These are phyloP conservation scores for Talaromyces pinophilus DNA, from an alignment of 2,329 filamentous ascomycete species.

Conservation along the genomic window DNA sequence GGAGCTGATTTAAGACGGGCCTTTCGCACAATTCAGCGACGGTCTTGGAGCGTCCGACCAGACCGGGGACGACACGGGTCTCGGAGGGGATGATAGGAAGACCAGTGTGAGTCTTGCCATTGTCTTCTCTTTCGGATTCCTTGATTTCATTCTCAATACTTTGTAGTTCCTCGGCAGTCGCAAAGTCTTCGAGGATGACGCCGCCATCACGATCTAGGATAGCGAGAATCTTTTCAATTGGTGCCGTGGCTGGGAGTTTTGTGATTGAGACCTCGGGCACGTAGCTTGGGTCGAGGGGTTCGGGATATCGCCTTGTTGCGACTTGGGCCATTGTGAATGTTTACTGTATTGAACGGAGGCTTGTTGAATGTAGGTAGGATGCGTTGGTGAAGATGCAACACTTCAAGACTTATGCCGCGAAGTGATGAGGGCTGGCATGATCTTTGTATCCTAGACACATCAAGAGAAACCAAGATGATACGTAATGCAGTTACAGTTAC, in stretches of 20 bases:
- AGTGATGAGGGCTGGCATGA: background rate
- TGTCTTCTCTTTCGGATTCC: background rate
- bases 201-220: conserved; percentile 38
- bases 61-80: background rate
- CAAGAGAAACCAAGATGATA: background rate
- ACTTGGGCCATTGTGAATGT: background rate
- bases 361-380: no score
- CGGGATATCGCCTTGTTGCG: background rate
- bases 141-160: conserved; percentile 18
- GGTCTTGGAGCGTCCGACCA: conserved; percentile 4
- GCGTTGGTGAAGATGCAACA: no score
- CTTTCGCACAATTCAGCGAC: conserved; percentile 2
- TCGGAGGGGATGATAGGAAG: background rate
- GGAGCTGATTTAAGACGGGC: background rate
- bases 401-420: no score
- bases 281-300: conserved; percentile 21
- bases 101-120: background rate
- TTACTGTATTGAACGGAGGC: no score
- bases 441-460: background rate
- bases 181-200: conserved; percentile 36
- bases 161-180: conserved; percentile 28
- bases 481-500: background rate
- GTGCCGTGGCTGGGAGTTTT: conserved; percentile 29
- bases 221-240: conserved; percentile 34
- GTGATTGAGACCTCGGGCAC: conserved; percentile 24